Conservation (phyloP, 2,329 filamentous ascomycete genomes). For the Sclerotinia borealis region DNA sequence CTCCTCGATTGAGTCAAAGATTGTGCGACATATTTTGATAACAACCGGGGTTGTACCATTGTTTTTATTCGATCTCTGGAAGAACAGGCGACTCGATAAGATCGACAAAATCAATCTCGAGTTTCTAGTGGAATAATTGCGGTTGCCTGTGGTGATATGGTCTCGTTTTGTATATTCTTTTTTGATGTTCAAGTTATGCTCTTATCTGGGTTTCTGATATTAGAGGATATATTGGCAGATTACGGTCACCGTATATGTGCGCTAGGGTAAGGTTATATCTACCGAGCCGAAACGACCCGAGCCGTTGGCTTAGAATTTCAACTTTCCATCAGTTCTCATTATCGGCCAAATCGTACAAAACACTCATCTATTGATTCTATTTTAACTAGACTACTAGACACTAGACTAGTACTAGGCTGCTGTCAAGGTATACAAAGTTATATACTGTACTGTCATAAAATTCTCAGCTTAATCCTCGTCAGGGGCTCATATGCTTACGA, state of each 20-base stretch:
- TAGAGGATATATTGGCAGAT: neutral
- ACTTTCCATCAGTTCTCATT: neutral
- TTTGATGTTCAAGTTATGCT: neutral
- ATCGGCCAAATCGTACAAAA: neutral
- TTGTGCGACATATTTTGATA: conserved; percentile 1
- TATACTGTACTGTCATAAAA: neutral
- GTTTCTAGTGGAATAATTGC: neutral
- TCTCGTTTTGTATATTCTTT: neutral
- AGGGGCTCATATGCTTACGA: neutral
- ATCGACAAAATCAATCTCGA: neutral
- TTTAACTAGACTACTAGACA: neutral
- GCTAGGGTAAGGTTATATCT: neutral
- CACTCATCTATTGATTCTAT: neutral
- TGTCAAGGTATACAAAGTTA: neutral
- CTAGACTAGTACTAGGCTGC: neutral
- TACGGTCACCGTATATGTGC: neutral
- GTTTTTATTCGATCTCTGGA: neutral
- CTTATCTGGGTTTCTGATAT: neutral
- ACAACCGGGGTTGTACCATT: conserved; percentile 7
- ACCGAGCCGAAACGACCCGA: conserved; percentile 5
- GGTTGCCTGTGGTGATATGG: neutral
- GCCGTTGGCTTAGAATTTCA: neutral
- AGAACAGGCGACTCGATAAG: neutral
- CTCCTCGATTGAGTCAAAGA: neutral
- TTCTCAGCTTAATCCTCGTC: neutral